Base-by-base conservation (phyloP, 345 rosid species). In the Barbarea vulgaris region DNA sequence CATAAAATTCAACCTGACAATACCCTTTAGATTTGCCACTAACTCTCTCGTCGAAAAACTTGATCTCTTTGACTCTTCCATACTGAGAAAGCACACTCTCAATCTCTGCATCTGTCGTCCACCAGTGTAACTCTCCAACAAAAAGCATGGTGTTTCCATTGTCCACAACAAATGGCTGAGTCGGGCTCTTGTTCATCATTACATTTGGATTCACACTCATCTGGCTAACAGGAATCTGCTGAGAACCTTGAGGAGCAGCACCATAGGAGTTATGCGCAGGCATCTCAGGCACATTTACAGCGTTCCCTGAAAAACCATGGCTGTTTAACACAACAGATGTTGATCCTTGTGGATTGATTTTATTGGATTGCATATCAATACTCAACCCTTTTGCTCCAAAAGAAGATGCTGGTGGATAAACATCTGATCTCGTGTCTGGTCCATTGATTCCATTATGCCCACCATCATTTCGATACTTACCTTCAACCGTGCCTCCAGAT, bases 21-120 rank as follows among this genome's bases (percentile, higher is more conserved):
- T 87, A 91, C 18, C 97, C 97, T 85, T 91, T 91, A 47, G 97
- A 91, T 81, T 91, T 91, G 13, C 94, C 97, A 78, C 97, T 88
- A 27, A 91, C 97, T 72, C 86, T 87, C 80, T 91, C 97, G 47
- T 91, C 97, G 67, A 85, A 91, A 76, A 91, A 91, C 83, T 91
- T 91, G 41, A 91, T 83, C 82, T 91, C 94, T 81, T 91, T 91
- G 17, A 87, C 88, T 72, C 84, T 86, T 63, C 97, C 97, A 77
- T 86, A 91, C 66, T 86, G 94, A 74, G 87, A 80, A 58, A 84
- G 86, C 59, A 83, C 81, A 63, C 84, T 77, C 78, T 91, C 97
- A 70, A 91, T 81, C 79, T 91, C 97, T 8, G 88, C 92, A 85
- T 91, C 97, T 19, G 94, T 91, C 9, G 97, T 91, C 97, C 97